A percentile compares a stretch with the other conserved stretches of the same genome.
Evolutionary conservation across 306 rosid species (phyloP).

Genomic region (Leucaena leucocephala): DNA sequence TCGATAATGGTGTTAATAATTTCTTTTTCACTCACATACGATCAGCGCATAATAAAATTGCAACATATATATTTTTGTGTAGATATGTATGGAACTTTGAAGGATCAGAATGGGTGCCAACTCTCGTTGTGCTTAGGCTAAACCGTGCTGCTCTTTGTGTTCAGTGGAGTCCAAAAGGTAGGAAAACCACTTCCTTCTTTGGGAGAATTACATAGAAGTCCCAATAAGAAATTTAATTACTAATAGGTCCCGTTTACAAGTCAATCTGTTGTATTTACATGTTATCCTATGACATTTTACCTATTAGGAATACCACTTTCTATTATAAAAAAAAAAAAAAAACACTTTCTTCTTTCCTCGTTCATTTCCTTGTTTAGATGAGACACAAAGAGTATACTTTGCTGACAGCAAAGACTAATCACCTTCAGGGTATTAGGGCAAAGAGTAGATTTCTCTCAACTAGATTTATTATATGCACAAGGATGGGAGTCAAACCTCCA

Average conservation of each 20-base stretch:
- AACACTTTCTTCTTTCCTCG: not conserved
- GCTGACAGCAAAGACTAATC: too few species aligned
- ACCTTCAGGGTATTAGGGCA: too few species aligned
- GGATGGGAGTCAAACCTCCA: too few species aligned
- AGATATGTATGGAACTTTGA: conserved; percentile 98
- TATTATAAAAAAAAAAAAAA: too few species aligned
- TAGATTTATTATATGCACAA: too few species aligned
- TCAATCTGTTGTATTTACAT: not conserved
- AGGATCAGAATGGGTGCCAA: conserved; percentile 93
- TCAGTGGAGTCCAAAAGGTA: conserved; percentile 98
- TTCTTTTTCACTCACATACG: not conserved
- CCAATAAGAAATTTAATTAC: not conserved
- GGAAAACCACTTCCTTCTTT: conserved; percentile 27
- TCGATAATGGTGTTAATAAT: not conserved
- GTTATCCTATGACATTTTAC: not conserved
- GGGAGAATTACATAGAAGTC: not conserved
- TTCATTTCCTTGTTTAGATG: not conserved
- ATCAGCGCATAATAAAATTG: not conserved
- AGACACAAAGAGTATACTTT: too few species aligned
- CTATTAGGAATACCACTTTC: conserved; percentile 33
- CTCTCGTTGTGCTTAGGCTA: conserved; percentile 89
- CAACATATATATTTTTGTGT: conserved; percentile 20
- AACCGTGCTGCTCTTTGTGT: conserved; percentile 99
- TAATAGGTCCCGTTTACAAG: not conserved
- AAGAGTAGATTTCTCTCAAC: too few species aligned